Evolutionary conservation across 2,329 filamentous ascomycete species (phyloP), one percentile per base, ranked within the genome.

Genomic region (Verticillium klebahnii): DNA sequence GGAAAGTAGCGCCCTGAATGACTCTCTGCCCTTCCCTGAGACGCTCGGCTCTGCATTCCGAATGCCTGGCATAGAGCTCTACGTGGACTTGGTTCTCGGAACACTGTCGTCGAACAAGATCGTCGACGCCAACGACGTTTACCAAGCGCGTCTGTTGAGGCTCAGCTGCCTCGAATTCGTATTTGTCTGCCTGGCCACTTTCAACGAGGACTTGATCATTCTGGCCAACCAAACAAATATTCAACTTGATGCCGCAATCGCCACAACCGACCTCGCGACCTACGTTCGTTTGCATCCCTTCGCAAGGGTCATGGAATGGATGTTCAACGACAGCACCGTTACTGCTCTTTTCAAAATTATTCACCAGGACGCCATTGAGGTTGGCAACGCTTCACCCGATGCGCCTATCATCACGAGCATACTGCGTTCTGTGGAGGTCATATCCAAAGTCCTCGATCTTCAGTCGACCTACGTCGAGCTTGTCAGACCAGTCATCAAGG

Each of bases 241-340:
- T 34, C 80, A 85, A 31, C 87, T 96, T 17, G 93, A 97, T 72
- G 78, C 84, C 11, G 85, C 90, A 17, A 91, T 96, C 66, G 84
- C 84, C 52, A 84, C 91, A 4, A 89, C 89, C 2, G 90, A 91
- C 61, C 80, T 98, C 5, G 86, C 88, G 58, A 84, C 85, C 6
- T 99, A 99, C 72, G 87, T 95, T 62, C 86, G 88, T 29, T 84
- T 97, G 60, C 96, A 99, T 76, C 94, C 96, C 0, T 99, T 98
- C 70, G 88, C 91, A 3, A 87, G 96, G 63, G 89, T 96, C 17
- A 97, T 98, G 91, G 95, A 99, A 72, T 98, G 95, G 93, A 86
- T 99, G 76, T 97, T 96, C 75, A 97, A 96, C 71, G 92, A 96
- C 70, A 92, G 90, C 66, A 91, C 97, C 25, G 86, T 96, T 69